Evolutionary conservation across 345 rosid genomes (phyloP), one percentile per base, ranked within the genome.

Genomic region (Syzygium grande): DNA sequence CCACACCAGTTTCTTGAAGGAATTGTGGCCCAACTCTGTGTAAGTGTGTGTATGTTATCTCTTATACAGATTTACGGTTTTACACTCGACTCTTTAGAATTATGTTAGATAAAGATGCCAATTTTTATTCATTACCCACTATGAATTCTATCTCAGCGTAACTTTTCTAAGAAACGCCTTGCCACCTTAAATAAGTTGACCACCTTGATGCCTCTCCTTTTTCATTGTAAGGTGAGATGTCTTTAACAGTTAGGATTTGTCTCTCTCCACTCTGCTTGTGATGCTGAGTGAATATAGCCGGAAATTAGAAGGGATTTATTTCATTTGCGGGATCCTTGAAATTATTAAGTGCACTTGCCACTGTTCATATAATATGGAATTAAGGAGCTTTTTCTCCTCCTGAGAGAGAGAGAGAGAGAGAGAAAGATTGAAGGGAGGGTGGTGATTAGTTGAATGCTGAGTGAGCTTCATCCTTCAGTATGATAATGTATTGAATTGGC

Each of bases 11-110:
- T 93, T 93, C 88, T 51, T 93, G 38, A 92, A 93, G 79, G 89
- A 90, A 85, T 85, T 93, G 84, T 93, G 94, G 94, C 94, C 93
- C 21, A 91, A 93, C 80, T 19, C 91, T 21, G 59, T 88, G 94
- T 93, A 88, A 46, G 89, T 25, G 83, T 84, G 65, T 84, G 65
- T 11, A n/a, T 14, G 52, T 53, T 52, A 84, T 65, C 49, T 61
- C 63, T 86, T 86, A 29, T 59, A n/a, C 7, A 51, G 34, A 22
- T 38, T 84, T 46, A 25, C 1, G 21, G 19, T 52, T 54, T 52
- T 84, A 52, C 13, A 11, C 49, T 34, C 19, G 80, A 34, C 49
- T 34, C 7, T 73, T 73, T 34, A 34, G 25, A 34, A 73, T 73
- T 34, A 73, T 73, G 25, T 73, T 73, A 73, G 38, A 9, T 46